Evolutionary conservation across 108 stramenopile species (phyloP).

Genomic region (Discostella stelligeroides): DNA sequence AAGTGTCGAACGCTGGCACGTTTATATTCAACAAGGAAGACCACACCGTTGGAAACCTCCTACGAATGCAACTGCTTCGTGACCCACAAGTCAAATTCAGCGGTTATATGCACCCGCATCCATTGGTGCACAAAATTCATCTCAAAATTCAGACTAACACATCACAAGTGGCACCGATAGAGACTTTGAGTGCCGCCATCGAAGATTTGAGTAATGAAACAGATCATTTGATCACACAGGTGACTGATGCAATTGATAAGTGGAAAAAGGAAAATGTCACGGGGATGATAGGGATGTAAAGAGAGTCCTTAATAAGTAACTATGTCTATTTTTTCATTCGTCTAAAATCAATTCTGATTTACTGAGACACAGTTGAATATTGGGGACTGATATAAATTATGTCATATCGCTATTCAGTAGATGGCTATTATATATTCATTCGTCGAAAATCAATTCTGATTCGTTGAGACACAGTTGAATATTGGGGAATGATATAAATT

Average conservation of each 20-base stretch:
- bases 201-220: constrained; percentile 89
- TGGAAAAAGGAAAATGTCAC: constrained; percentile 83
- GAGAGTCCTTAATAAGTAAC: neutral
- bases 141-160: constrained; percentile 90
- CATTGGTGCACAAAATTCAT: constrained; percentile 84
- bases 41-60: constrained; percentile 93
- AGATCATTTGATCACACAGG: constrained; percentile 82
- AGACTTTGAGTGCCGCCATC: constrained; percentile 79
- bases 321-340: no score
- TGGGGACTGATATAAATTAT: no score
- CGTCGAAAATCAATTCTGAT: no score
- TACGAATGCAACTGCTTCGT: constrained; percentile 93
- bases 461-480: no score
- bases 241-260: constrained; percentile 72
- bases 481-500: no score
- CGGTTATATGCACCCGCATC: constrained; percentile 96
- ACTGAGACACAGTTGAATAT: no score
- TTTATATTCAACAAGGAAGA: constrained; percentile 97
- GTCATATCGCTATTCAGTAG: no score
- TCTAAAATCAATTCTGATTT: no score
- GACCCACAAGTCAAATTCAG: constrained; percentile 88
- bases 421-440: no score
- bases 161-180: constrained; percentile 69
- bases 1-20: constrained; percentile 93
- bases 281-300: constrained; percentile 50